Base-by-base conservation (phyloP, 1,284 basidiomycete species). In the Trichosporon sp. region DNA sequence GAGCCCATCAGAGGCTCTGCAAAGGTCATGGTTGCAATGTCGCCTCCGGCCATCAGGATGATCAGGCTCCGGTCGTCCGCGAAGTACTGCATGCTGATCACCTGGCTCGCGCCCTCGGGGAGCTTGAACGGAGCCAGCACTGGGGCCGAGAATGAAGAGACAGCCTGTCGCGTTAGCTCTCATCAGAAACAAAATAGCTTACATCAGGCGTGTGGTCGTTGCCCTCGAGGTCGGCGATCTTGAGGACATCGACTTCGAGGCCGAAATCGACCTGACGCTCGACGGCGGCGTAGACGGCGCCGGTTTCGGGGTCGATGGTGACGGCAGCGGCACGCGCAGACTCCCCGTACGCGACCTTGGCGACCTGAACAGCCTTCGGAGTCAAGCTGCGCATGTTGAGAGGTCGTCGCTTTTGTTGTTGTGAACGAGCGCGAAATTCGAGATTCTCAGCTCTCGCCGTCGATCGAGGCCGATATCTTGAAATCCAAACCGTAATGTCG, bases 21-120 rank as follows among this genome's bases (percentile, higher is more conserved):
- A 25, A 91, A 74, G 11, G 86, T 80, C 51, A 91, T 80, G 25
- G 88, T 88, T 2, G 88, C 88, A 68, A 96, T 92, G 75, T 95
- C 93, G 62, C 93, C 93, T 5, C 88, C 87, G 5, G 88, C 86
- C 71, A 89, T 87, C 15, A 94, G 86, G 12, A 90, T 79, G 9
- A 86, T 87, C 11, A 95, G 81, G 3, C 85, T 85, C 68, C 88
- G 84, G 44, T 86, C 86, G 72, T 94, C 92, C 12, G 89, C 84
- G 23, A 93, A 84, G 65, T 90, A 87, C 65, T 85, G 86, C 68
- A 93, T 83, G 35, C 87, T 87, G 21, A 90, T 81, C 13, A 91
- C 85, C 76, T 90, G 86, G 31, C 67, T 82, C 70, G 70, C 53
- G 75, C 75, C 68, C 8, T 69, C 69, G 6, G 77, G 77, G 35